Evolutionary conservation across 225 moss, liverwort and hornwort genomes (phyloP).

Genomic region (Anthoceros angustus): DNA sequence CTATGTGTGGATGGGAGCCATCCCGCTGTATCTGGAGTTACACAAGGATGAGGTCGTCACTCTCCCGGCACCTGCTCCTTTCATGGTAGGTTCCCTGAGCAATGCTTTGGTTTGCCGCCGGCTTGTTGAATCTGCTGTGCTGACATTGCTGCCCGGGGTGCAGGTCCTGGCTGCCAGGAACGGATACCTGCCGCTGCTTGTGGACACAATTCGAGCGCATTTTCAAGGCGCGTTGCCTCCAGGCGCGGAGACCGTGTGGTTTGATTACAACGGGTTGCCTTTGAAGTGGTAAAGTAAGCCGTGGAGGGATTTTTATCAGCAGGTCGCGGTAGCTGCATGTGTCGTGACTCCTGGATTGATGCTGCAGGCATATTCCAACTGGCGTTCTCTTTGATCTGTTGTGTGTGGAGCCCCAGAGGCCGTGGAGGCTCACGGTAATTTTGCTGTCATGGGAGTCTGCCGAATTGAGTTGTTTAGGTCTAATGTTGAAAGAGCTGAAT

Average conservation of each 20-base stretch:
- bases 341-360: conserved; percentile 5
- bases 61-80: conserved; percentile 44
- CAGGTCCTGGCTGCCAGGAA: conserved; percentile 87
- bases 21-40: conserved; percentile 62
- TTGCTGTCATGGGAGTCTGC: background rate
- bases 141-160: conserved; percentile 11
- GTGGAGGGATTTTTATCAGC: background rate
- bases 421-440: conserved; percentile 82
- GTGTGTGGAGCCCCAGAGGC: conserved; percentile 86
- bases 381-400: conserved; percentile 89
- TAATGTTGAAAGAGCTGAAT: background rate
- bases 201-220: conserved; percentile 55
- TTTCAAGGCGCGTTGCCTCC: conserved; percentile 51
- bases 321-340: background rate
- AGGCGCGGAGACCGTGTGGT: conserved; percentile 83
- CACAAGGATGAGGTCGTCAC: conserved; percentile 60
- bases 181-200: conserved; percentile 75
- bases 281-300: conserved; percentile 46
- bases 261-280: conserved; percentile 82
- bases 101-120: background rate
- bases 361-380: conserved; percentile 83
- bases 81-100: conserved; percentile 20
- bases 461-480: background rate
- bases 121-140: conserved; percentile 5
- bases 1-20: conserved; percentile 85